Evolutionary conservation across 176 grass and related monocot genomes (phyloP).

Genomic region (Carex littledalei): DNA sequence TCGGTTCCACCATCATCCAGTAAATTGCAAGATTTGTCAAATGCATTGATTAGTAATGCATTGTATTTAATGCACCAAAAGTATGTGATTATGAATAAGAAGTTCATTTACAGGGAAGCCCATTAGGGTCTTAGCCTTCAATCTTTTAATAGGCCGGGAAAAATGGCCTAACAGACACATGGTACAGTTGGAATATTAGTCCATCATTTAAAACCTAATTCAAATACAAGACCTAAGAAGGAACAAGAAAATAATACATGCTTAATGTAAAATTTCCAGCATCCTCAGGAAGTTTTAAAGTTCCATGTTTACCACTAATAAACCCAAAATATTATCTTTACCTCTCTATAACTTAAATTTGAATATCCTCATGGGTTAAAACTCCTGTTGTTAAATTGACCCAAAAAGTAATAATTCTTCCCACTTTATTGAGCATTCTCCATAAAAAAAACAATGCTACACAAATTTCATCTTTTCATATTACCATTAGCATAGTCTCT

Average conservation of each 20-base stretch:
- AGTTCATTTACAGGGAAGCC: neutral
- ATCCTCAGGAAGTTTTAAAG: neutral
- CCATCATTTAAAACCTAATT: neutral
- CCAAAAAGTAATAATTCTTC: neutral
- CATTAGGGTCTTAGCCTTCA: neutral
- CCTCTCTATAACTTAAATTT: neutral
- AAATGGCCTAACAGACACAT: neutral
- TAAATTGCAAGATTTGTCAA: neutral
- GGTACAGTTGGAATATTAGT: neutral
- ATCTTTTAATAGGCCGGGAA: neutral
- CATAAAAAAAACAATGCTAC: neutral
- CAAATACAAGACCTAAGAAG: neutral
- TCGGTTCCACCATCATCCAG: neutral
- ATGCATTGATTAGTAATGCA: neutral
- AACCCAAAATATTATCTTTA: neutral
- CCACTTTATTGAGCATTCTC: neutral
- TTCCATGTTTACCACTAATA: neutral
- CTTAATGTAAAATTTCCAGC: neutral
- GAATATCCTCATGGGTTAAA: neutral
- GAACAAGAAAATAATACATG: neutral
- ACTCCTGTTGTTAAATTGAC: neutral
- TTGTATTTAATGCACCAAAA: neutral
- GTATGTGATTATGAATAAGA: neutral
- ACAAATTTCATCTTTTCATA: neutral
- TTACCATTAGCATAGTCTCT: neutral